Evolutionary conservation across 177 flowering plant genomes (phyloP).

Genomic region (Vitis hybrid): DNA sequence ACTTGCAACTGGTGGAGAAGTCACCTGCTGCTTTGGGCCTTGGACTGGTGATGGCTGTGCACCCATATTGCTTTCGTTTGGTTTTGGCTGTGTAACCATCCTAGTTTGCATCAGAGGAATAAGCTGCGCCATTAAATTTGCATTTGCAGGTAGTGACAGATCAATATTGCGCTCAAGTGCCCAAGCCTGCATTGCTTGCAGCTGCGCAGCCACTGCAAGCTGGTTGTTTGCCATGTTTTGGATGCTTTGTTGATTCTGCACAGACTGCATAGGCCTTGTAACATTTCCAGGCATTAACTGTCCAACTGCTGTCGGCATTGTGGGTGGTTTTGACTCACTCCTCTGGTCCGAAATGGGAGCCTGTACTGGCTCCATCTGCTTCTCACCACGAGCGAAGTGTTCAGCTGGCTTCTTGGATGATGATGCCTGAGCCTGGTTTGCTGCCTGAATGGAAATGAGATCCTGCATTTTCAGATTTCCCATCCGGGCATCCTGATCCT

Average conservation of each 20-base stretch:
- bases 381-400: conserved; percentile 52
- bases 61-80: conserved; percentile 50
- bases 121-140: conserved; percentile 71
- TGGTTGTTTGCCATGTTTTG: conserved; percentile 62
- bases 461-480: conserved; percentile 77
- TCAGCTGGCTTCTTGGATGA: conserved; percentile 66
- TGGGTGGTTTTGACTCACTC: conserved; percentile 45
- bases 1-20: conserved; percentile 58
- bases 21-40: conserved; percentile 56
- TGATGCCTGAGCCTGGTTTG: conserved; percentile 66
- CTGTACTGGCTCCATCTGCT: conserved; percentile 60
- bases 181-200: conserved; percentile 87
- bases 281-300: conserved; percentile 44
- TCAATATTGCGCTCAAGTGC: conserved; percentile 89
- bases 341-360: conserved; percentile 48
- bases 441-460: conserved; percentile 57
- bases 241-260: conserved; percentile 49
- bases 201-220: conserved; percentile 65
- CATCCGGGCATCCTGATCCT: conserved; percentile 66
- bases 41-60: conserved; percentile 45
- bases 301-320: conserved; percentile 43
- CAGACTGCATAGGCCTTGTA: conserved; percentile 51
- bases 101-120: conserved; percentile 76
- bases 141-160: conserved; percentile 76
- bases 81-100: conserved; percentile 66